A percentile compares a stretch with the other conserved stretches of the same genome.
phyloP scores from a whole-genome alignment of 1,139 yeast genomes.

The Eremothecium gossypii region DNA sequence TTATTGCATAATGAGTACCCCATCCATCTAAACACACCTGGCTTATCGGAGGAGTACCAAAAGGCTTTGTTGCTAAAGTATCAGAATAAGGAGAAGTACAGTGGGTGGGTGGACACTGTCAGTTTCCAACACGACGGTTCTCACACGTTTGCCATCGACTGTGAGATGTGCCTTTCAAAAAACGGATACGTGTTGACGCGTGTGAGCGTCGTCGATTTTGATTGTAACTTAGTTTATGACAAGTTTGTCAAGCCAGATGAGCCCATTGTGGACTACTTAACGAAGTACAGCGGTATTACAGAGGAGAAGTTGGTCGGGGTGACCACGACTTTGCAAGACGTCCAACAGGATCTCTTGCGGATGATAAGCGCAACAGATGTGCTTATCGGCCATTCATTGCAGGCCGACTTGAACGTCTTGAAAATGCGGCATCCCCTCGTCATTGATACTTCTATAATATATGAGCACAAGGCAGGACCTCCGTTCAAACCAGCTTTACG shows the following conservation, averaged over 20 bases:
- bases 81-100: slow-evolving; percentile 8
- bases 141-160: slow-evolving; percentile 72
- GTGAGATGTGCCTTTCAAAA: slow-evolving; percentile 78
- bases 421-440: slow-evolving; percentile 52
- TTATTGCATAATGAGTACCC: slow-evolving; percentile 50
- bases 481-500: slow-evolving; percentile 72
- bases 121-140: slow-evolving; percentile 45
- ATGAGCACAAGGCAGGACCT: slow-evolving; percentile 69
- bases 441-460: slow-evolving; percentile 58
- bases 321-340: slow-evolving; percentile 55
- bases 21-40: slow-evolving; percentile 37
- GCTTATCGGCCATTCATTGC: slow-evolving; percentile 65
- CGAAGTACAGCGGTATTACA: slow-evolving; percentile 82
- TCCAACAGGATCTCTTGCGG: slow-evolving; percentile 47
- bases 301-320: slow-evolving; percentile 53
- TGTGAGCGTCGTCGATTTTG: slow-evolving; percentile 61
- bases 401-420: slow-evolving; percentile 55
- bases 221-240: slow-evolving; percentile 54
- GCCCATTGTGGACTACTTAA: slow-evolving; percentile 68
- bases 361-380: slow-evolving; percentile 45
- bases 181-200: slow-evolving; percentile 64
- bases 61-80: slow-evolving; percentile 9
- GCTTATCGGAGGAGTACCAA: slow-evolving; percentile 12
- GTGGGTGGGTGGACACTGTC: slow-evolving; percentile 52
- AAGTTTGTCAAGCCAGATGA: slow-evolving; percentile 68